Percentiles rank a stretch among this genome's conserved stretches.
phyloP scores from a whole-genome alignment of 2,329 filamentous ascomycete genomes.

The Stenocarpella maydis region DNA sequence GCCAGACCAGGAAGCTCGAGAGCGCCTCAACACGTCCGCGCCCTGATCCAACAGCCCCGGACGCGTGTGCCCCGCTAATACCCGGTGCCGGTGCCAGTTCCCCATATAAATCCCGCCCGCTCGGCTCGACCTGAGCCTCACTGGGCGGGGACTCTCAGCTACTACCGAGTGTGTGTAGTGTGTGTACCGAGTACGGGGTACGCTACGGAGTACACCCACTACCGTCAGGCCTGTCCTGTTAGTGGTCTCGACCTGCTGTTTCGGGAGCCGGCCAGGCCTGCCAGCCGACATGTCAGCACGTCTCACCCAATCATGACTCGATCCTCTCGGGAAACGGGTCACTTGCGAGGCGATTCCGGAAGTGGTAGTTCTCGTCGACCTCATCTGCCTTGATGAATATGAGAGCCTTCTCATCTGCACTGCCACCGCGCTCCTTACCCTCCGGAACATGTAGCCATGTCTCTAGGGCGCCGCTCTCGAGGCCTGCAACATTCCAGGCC shows the following conservation, averaged over 20 bases:
- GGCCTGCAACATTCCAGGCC: slow-evolving; percentile 22
- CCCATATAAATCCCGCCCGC: slow-evolving; percentile 8
- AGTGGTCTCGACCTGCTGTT: too few relatives aligned
- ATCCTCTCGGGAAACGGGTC: slow-evolving; percentile 19
- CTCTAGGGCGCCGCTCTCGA: slow-evolving; percentile 8
- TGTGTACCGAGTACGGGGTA: too few relatives aligned
- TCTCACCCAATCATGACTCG: slow-evolving; percentile 24
- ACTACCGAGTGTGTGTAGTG: neutral
- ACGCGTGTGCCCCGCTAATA: slow-evolving; percentile 22
- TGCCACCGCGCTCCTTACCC: neutral
- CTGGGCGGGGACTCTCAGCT: neutral
- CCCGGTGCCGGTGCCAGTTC: slow-evolving; percentile 9
- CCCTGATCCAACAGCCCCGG: too few relatives aligned
- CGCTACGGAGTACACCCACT: too few relatives aligned
- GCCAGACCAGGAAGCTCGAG: too few relatives aligned
- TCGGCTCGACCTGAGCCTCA: slow-evolving; percentile 5
- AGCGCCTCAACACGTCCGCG: too few relatives aligned
- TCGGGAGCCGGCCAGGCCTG: slow-evolving; percentile 21
- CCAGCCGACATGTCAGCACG: neutral
- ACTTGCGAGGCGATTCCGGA: slow-evolving; percentile 6
- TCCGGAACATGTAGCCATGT: slow-evolving; percentile 26
- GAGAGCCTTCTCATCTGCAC: slow-evolving; percentile 23
- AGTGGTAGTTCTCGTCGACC: slow-evolving; percentile 10
- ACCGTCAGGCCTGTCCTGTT: too few relatives aligned
- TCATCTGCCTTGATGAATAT: slow-evolving; percentile 18